Conservation (phyloP, 75 land plant genomes). For the Chamaecyparis obtusa region DNA sequence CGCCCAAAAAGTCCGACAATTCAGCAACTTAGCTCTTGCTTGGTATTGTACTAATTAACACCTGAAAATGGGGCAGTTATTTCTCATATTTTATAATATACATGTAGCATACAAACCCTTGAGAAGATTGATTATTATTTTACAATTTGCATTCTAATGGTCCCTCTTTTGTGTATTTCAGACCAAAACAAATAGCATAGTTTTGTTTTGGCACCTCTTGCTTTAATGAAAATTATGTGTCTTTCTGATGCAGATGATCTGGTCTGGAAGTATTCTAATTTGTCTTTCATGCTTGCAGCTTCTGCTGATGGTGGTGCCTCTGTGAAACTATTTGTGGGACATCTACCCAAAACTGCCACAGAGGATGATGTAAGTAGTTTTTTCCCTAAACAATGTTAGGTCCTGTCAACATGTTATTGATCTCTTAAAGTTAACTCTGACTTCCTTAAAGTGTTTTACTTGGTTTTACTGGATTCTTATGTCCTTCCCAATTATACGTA, state of each 20-base stretch:
- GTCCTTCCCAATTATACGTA: too few relatives aligned
- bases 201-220: not conserved
- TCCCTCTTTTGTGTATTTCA: not conserved
- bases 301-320: not conserved
- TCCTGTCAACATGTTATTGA: not conserved
- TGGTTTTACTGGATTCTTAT: too few relatives aligned
- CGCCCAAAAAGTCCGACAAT: too few relatives aligned
- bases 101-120: too few relatives aligned
- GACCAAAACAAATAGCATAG: not conserved
- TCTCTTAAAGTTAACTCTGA: not conserved
- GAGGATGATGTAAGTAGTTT: conserved; percentile 68
- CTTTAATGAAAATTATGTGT: not conserved
- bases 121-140: too few relatives aligned
- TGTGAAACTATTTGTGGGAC: conserved; percentile 90
- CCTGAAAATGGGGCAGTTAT: too few relatives aligned
- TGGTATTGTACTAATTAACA: too few relatives aligned
- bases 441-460: too few relatives aligned
- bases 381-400: not conserved
- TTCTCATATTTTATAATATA: too few relatives aligned
- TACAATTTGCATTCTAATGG: not conserved
- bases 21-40: too few relatives aligned
- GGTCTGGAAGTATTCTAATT: not conserved
- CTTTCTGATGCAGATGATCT: not conserved
- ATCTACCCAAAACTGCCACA: conserved; percentile 78
- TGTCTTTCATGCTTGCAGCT: not conserved